A percentile compares a stretch with the other conserved stretches of the same genome.
These are phyloP conservation scores for Cordyceps pruinosa DNA, from an alignment of 2,329 filamentous ascomycete species.

Conservation along the genomic window DNA sequence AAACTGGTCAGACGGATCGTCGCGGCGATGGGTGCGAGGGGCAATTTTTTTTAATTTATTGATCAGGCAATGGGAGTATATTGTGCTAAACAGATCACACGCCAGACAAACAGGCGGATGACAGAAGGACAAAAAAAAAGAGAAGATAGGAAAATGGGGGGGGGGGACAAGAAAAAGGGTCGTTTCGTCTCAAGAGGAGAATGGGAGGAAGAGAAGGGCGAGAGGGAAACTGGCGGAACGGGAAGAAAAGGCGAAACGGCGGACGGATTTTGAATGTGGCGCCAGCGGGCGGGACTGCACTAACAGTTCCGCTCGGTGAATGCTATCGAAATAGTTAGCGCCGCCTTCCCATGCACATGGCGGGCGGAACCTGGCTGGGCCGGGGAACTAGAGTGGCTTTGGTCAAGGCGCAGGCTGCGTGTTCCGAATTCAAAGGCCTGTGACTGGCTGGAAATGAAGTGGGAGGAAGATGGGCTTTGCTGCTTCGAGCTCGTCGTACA, in stretches of 20 bases:
- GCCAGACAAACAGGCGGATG: background rate
- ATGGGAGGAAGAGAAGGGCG: background rate
- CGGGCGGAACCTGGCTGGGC: slow-evolving; percentile 4
- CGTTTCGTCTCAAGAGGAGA: background rate
- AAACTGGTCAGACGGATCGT: background rate
- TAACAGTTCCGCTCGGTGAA: too few species aligned
- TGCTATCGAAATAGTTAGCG: too few species aligned
- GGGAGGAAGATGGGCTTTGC: too few species aligned
- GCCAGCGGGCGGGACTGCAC: background rate
- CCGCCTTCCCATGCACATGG: background rate
- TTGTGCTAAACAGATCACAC: slow-evolving; percentile 1
- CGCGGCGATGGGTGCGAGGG: background rate
- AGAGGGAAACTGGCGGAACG: background rate
- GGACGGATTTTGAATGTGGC: background rate
- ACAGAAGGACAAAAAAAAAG: background rate
- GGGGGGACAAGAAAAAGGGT: background rate
- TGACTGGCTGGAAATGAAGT: background rate
- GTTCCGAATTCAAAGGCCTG: slow-evolving; percentile 2
- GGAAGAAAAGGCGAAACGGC: background rate
- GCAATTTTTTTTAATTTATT: slow-evolving; percentile 3
- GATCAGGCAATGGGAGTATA: background rate
- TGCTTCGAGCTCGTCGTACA: background rate
- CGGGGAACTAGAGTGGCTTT: background rate
- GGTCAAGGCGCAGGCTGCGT: background rate
- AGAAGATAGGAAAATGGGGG: too few species aligned